Evolutionary conservation across 1,139 yeast species (phyloP), one percentile per base, ranked within the genome.

Genomic region (Blastobotrys serpentis): DNA sequence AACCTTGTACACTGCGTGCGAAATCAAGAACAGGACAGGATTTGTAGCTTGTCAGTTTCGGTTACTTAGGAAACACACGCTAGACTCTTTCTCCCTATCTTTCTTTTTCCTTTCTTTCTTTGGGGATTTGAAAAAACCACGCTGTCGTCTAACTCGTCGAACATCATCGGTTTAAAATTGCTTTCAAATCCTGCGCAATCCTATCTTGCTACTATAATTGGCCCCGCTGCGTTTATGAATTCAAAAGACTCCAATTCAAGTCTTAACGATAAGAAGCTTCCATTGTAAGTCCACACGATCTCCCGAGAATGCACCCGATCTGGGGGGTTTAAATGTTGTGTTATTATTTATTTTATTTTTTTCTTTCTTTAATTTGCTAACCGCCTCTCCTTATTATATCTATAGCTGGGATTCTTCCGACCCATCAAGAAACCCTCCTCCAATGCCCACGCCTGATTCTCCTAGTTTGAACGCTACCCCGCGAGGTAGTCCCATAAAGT

Each of bases 351-450:
- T 36, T 25, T 25, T n/a, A n/a, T n/a, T n/a, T n/a, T n/a, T n/a
- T n/a, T n/a, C 6, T 11, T 25, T 11, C 7, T 41, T 34, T 33
- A 18, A 21, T 25, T 7, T 43, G 16, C 18, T 13, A 10, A 13
- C 11, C 7, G 33, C 38, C 38, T 30, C 13, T 14, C 32, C 32
- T 18, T n/a, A 3, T 44, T 30, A 26, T 29, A 19, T 46, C 11
- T 19, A 34, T 29, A 53, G 56, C 41, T 66, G 71, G 70, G 70
- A 66, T 46, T 66, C 71, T 13, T 62, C 66, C 30, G 71, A 69
- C 48, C 73, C 73, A 2, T 51, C 57, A 39, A 55, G 72, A 50
- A 67, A 68, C 36, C 73, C 73, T 14, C 69, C 70, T 1, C 70
- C 73, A 4, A 51, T 69, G 53, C 50, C 58, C 13, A 69, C 54